These are phyloP conservation scores for Cercospora sojina DNA, from an alignment of 2,329 filamentous ascomycete species.

Conservation along the genomic window DNA sequence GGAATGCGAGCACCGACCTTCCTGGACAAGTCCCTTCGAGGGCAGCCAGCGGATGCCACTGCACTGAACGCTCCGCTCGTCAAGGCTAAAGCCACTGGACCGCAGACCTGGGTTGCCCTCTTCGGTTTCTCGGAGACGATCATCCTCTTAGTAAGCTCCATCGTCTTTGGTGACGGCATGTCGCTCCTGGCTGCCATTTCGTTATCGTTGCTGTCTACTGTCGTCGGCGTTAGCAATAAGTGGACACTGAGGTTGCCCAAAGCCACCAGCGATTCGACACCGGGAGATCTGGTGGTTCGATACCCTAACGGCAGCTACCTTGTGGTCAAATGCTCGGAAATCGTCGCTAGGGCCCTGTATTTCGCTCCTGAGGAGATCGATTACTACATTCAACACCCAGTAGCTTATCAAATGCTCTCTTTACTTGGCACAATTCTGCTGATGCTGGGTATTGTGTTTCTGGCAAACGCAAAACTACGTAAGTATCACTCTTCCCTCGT, in stretches of 20 bases:
- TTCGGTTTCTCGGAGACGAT: slow-evolving; percentile 47
- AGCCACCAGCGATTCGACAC: slow-evolving; percentile 38
- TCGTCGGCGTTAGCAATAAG: slow-evolving; percentile 52
- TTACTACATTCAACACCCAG: slow-evolving; percentile 45
- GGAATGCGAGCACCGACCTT: neutral
- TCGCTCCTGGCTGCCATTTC: slow-evolving; percentile 50
- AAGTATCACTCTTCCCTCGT: neutral
- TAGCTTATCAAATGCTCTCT: slow-evolving; percentile 49
- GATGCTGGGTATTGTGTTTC: slow-evolving; percentile 53
- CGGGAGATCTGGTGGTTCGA: slow-evolving; percentile 49
- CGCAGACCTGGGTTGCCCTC: slow-evolving; percentile 47
- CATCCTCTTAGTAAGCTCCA: slow-evolving; percentile 46
- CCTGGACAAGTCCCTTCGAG: slow-evolving; percentile 42
- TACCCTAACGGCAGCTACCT: slow-evolving; percentile 54
- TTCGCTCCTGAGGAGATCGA: slow-evolving; percentile 53
- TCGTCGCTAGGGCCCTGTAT: slow-evolving; percentile 52
- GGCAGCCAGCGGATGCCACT: slow-evolving; percentile 29
- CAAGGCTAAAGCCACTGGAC: slow-evolving; percentile 48
- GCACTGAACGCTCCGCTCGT: slow-evolving; percentile 28
- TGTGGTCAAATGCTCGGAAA: slow-evolving; percentile 51
- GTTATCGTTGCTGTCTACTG: slow-evolving; percentile 50
- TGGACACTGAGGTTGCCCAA: slow-evolving; percentile 48
- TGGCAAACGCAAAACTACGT: slow-evolving; percentile 50
- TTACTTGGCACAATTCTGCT: slow-evolving; percentile 52
- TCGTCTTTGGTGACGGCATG: slow-evolving; percentile 51